Evolutionary conservation across 2,329 filamentous ascomycete species (phyloP).

Genomic region (Talaromyces sp.): DNA sequence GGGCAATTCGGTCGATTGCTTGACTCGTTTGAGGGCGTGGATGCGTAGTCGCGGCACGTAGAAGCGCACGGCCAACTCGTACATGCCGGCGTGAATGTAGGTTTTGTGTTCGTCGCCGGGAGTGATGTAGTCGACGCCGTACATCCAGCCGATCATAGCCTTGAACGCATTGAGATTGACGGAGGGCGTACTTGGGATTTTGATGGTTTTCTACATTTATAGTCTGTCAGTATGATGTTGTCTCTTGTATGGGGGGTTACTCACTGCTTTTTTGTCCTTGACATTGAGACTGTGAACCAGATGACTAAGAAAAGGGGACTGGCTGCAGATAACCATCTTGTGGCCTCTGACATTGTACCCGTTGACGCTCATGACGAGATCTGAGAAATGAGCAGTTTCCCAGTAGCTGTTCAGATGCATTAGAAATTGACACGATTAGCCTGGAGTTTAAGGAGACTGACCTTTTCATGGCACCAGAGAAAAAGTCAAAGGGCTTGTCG

Average conservation of each 20-base stretch:
- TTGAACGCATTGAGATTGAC: no score
- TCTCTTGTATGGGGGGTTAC: no score
- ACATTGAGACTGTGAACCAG: not conserved
- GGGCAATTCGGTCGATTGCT: no score
- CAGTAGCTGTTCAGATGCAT: not conserved
- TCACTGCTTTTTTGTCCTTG: not conserved
- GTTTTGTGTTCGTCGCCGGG: no score
- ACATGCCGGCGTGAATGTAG: no score
- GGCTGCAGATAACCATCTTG: not conserved
- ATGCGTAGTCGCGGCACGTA: no score
- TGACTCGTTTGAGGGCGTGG: no score
- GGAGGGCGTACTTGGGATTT: no score
- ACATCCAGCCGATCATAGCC: no score
- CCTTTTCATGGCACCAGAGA: not conserved
- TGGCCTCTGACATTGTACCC: not conserved
- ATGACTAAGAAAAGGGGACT: not conserved
- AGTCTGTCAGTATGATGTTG: not conserved
- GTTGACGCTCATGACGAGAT: constrained; percentile 1
- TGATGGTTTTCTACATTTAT: not conserved
- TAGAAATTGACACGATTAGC: not conserved
- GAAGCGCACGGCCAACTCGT: no score
- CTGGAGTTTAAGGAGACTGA: not conserved
- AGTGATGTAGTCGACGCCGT: no score
- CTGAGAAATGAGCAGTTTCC: not conserved
- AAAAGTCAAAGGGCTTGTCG: not conserved